A percentile compares a stretch with the other conserved stretches of the same genome.
These are phyloP conservation scores for Talaromyces islandicus DNA, from an alignment of 2,329 filamentous ascomycete genomes.

Conservation along the genomic window DNA sequence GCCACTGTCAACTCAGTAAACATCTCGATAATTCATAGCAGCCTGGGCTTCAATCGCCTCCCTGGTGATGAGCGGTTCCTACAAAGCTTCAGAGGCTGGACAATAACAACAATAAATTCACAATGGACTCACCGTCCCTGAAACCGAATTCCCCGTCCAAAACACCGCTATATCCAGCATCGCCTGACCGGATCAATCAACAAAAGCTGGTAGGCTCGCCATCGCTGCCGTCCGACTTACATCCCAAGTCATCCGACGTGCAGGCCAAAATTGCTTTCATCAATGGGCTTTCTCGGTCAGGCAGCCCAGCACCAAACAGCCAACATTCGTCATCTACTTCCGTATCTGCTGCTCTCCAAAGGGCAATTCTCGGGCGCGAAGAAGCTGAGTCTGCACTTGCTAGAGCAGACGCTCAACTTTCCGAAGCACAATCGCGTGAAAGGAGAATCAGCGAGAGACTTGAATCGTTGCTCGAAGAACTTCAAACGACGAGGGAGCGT, in stretches of 20 bases:
- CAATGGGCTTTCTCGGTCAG: conserved; percentile 36
- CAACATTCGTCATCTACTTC: conserved; percentile 24
- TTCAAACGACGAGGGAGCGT: conserved; percentile 46
- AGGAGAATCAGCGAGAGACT: conserved; percentile 40
- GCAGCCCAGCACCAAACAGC: conserved; percentile 22
- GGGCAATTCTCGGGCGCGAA: conserved; percentile 41
- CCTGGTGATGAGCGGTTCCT: conserved; percentile 1
- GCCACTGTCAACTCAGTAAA: not conserved
- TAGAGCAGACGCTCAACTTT: conserved; percentile 29
- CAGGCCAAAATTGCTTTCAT: conserved; percentile 45
- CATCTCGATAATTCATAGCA: not conserved
- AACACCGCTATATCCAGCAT: conserved; percentile 37
- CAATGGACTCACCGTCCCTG: conserved; percentile 33
- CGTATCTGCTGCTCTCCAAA: conserved; percentile 38
- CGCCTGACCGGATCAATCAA: conserved; percentile 46
- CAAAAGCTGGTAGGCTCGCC: conserved; percentile 37
- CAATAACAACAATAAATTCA: not conserved
- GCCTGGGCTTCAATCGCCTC: not conserved
- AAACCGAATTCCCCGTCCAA: conserved; percentile 22
- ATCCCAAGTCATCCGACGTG: conserved; percentile 39
- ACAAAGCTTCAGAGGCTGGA: not conserved
- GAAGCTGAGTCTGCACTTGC: conserved; percentile 38
- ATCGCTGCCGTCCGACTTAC: conserved; percentile 29
- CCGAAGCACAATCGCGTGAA: conserved; percentile 38
- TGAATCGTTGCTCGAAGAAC: conserved; percentile 45